Base-by-base conservation (phyloP, 2,329 filamentous ascomycete species). In the Exserohilum rostratum region DNA sequence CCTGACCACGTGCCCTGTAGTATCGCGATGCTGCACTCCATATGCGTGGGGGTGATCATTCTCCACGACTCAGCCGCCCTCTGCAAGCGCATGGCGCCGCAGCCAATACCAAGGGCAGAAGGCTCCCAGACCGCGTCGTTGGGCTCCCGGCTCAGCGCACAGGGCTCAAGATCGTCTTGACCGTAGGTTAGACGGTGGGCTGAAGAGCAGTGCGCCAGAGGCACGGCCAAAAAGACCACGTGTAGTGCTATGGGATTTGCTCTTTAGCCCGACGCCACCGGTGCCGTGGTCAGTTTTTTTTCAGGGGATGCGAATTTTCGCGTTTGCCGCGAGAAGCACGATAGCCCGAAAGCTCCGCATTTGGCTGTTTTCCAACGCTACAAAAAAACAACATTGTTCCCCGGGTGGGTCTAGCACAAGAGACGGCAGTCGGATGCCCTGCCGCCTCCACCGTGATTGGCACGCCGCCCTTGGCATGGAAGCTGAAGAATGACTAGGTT, bases 251-350 rank as follows among this genome's bases (percentile, higher is more conserved):
- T 45, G 47, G 53, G 44, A 46, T 44, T 50, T 50, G 35, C 40
- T 45, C 44, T 34, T 30, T 31, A 54, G 33, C 33, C 43, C 35
- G 45, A 35, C 52, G 46, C 50, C 31, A 34, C 48, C 37, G 48
- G 49, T 15, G 39, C 38, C 38, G 46, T 42, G 37, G 27, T 45
- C 22, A 7, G 22, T 38, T 29, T 30, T 42, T 42, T 9, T 11
- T 33, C 37, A 48, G 39, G 50, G 46, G n/a, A 42, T 33, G 34
- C 29, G 22, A 46, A 54, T 50, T 54, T n/a, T 50, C 50, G 37
- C 47, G 37, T 42, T 68, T 70, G 61, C 68, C 70, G 69, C 69
- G 70, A 65, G 63, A 70, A 70, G 68, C 69, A 71, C 68, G 60
- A 61, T 61, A 58, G 51, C 51, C 61, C 59, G 55, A 55, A 25